These are phyloP conservation scores for Quercus dentata DNA, from an alignment of 306 rosid species.

Conservation along the genomic window DNA sequence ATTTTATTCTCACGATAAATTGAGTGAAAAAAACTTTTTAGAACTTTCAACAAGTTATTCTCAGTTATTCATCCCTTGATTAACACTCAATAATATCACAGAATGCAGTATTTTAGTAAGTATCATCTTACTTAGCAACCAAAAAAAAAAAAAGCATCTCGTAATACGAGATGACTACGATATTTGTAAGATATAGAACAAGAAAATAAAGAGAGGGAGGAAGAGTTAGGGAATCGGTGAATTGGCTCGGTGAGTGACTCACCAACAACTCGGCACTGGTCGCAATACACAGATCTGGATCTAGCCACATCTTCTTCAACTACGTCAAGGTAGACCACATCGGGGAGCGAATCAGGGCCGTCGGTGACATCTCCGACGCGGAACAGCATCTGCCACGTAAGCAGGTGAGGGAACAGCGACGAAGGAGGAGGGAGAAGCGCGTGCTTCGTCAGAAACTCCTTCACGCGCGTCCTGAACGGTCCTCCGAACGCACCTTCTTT, in stretches of 20 bases:
- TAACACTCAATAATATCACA: no score
- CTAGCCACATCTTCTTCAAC: conserved; percentile 92
- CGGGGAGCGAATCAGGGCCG: conserved; percentile 43
- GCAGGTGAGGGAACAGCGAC: conserved; percentile 71
- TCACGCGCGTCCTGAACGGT: conserved; percentile 63
- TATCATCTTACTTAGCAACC: background rate
- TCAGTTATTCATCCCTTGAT: no score
- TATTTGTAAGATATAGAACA: conserved; percentile 15
- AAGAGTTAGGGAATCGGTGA: conserved; percentile 9
- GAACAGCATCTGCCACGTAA: conserved; percentile 88
- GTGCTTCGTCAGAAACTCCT: conserved; percentile 57
- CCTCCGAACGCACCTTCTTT: conserved; percentile 29
- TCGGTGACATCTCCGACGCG: conserved; percentile 57
- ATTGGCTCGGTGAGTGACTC: conserved; percentile 53
- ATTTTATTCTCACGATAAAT: no score
- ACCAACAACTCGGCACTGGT: conserved; percentile 98
- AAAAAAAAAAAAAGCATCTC: background rate
- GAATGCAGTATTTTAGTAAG: no score
- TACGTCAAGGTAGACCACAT: conserved; percentile 69
- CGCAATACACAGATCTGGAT: conserved; percentile 88
- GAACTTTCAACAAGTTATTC: no score
- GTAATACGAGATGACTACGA: conserved; percentile 16
- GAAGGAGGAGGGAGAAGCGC: conserved; percentile 85
- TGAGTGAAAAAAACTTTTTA: no score
- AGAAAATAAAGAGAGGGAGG: conserved; percentile 29